phyloP scores from a whole-genome alignment of 2,329 filamentous ascomycete genomes.

The Calycina herbarum region DNA sequence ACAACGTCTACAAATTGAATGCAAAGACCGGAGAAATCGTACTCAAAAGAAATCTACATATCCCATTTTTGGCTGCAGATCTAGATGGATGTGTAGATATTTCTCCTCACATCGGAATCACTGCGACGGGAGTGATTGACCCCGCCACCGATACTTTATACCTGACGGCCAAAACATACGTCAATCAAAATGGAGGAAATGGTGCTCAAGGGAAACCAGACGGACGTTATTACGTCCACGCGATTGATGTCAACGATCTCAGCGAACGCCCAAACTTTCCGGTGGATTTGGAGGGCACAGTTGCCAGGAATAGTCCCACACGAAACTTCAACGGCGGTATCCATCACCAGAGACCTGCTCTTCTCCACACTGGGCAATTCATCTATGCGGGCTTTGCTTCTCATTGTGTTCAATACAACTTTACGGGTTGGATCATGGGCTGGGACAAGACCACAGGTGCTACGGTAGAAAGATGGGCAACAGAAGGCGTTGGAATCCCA shows the following conservation, averaged over 20 bases:
- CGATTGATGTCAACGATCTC: slow-evolving; percentile 47
- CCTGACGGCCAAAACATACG: slow-evolving; percentile 51
- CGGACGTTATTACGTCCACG: slow-evolving; percentile 48
- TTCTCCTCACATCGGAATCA: slow-evolving; percentile 48
- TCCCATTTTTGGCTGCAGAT: slow-evolving; percentile 49
- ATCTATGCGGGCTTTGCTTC: slow-evolving; percentile 51
- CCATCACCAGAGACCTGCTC: slow-evolving; percentile 47
- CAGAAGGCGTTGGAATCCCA: slow-evolving; percentile 44
- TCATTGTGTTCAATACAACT: slow-evolving; percentile 53
- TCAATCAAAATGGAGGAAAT: slow-evolving; percentile 38
- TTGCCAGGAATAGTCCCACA: slow-evolving; percentile 47
- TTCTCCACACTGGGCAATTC: slow-evolving; percentile 48
- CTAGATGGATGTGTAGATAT: slow-evolving; percentile 48
- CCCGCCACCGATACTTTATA: slow-evolving; percentile 50
- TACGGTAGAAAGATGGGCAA: slow-evolving; percentile 46
- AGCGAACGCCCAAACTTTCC: slow-evolving; percentile 45
- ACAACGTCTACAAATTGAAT: slow-evolving; percentile 57
- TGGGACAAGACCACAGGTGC: slow-evolving; percentile 48
- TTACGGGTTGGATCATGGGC: slow-evolving; percentile 50
- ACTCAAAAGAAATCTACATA: slow-evolving; percentile 47
- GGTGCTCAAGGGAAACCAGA: slow-evolving; percentile 43
- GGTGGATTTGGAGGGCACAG: slow-evolving; percentile 43
- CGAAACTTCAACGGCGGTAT: slow-evolving; percentile 49
- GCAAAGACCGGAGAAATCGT: slow-evolving; percentile 54
- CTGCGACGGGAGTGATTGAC: slow-evolving; percentile 52